phyloP scores from a whole-genome alignment of 805 yeast species.

The Aciculoconidium aculeatum region DNA sequence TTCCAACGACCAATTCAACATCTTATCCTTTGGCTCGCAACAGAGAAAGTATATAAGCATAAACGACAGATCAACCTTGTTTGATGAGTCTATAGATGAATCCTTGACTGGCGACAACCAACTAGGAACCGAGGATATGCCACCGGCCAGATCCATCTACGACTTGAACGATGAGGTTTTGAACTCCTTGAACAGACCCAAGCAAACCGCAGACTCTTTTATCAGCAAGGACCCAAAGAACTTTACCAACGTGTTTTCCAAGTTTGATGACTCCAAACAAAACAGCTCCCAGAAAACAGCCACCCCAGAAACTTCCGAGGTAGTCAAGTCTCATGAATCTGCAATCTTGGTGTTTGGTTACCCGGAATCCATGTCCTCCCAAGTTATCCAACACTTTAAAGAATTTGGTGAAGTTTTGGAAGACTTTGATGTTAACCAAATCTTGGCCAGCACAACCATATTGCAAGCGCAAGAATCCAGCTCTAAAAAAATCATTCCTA shows the following conservation, averaged over 20 bases:
- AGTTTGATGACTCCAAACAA: constrained; percentile 13
- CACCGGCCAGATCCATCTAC: constrained; percentile 46
- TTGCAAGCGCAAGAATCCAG: constrained; percentile 2
- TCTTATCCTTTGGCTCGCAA: constrained; percentile 30
- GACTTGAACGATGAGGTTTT: constrained; percentile 43
- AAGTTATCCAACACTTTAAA: constrained; percentile 65
- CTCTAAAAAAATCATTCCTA: constrained; percentile 42
- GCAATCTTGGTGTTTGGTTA: constrained; percentile 87
- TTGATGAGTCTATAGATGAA: constrained; percentile 28
- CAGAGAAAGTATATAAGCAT: constrained; percentile 16
- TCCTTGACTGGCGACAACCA: constrained; percentile 23
- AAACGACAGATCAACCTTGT: constrained; percentile 13
- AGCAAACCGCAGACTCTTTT: constrained; percentile 33
- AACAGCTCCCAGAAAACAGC: constrained; percentile 2
- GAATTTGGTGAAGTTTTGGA: constrained; percentile 79
- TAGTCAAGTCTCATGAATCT: constrained; percentile 33
- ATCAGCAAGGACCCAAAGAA: constrained; percentile 41
- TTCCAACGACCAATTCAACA: constrained; percentile 23
- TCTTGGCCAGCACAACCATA: constrained; percentile 1
- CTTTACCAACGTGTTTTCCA: constrained; percentile 42
- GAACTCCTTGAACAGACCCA: constrained; percentile 30
- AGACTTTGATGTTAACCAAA: constrained; percentile 45
- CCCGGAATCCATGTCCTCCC: constrained; percentile 66
- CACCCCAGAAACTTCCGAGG: constrained; percentile 10
- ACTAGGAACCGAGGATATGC: constrained; percentile 35